Evolutionary conservation across 805 yeast genomes (phyloP), one percentile per base, ranked within the genome.

Genomic region (Lachancea mirantina): DNA sequence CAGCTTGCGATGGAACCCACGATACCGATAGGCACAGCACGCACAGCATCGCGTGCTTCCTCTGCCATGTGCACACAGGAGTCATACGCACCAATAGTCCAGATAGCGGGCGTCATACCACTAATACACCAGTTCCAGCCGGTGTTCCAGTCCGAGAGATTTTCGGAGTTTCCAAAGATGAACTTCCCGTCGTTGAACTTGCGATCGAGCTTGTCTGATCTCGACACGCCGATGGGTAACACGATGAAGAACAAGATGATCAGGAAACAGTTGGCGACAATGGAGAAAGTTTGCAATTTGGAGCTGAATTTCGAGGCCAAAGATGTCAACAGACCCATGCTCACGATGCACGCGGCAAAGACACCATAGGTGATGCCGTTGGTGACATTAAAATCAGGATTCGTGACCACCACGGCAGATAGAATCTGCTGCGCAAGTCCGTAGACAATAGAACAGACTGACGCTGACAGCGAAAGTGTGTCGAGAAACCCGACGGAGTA

Each of bases 1-100:
- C 84, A 76, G 22, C 66, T 64, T 4, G 64, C 39, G 34, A 76
- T 74, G 4, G 83, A 71, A 15, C 76, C 70, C 14, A 72, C 55
- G 28, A 78, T 77, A 18, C 84, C 85, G 28, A 71, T 56, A 5
- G 87, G 85, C 4, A 77, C 78, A 6, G 80, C 72, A 28, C 62
- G 63, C 4, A 74, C 62, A 6, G 84, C 82, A 48, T 77, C 69
- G 34, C 64, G 62, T 18, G 80, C 79, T 50, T 79, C 87, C 54
- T 79, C 88, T 10, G 79, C 66, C 77, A 78, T 74, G 57, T 79
- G 87, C 30, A 79, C 72, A 46, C 79, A 74, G 4, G 81, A 71
- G 51, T 79, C 87, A 53, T 76, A 78, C 0, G 82, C 78, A 18
- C 83, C 82, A 55, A 79, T 76, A 14, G 84, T 77, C 88, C 89